A percentile compares a stretch with the other conserved stretches of the same genome.
Evolutionary conservation across 352 stramenopile genomes (phyloP).

Genomic region (Phytopythium boreale): DNA sequence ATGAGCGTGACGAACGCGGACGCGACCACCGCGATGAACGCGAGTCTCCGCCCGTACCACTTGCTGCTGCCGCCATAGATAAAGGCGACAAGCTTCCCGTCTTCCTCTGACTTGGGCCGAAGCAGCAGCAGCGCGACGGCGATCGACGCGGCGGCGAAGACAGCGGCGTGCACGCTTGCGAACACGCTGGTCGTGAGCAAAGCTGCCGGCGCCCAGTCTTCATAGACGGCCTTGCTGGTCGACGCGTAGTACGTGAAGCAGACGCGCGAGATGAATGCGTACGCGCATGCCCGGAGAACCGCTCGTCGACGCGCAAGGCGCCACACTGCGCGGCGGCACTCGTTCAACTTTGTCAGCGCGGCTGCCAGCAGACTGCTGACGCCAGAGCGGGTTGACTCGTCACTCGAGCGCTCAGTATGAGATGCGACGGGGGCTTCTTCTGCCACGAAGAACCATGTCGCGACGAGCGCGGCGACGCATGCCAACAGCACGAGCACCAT

Average conservation of each 20-base stretch:
- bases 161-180: constrained; percentile 36
- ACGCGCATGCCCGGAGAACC: constrained; percentile 37
- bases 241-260: constrained; percentile 63
- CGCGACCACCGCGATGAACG: constrained; percentile 21
- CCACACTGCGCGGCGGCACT: constrained; percentile 23
- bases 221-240: constrained; percentile 51
- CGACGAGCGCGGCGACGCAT: constrained; percentile 13
- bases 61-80: constrained; percentile 26
- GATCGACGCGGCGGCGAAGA: constrained; percentile 35
- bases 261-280: constrained; percentile 42
- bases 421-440: constrained; percentile 17
- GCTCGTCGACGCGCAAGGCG: constrained; percentile 33
- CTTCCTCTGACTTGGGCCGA: not conserved
- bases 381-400: not conserved
- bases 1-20: constrained; percentile 36
- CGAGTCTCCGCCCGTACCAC: constrained; percentile 6
- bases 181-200: constrained; percentile 47
- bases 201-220: constrained; percentile 43
- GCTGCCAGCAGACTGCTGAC: not conserved
- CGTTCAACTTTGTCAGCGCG: not conserved
- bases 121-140: constrained; percentile 19
- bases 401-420: not conserved
- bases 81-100: not conserved
- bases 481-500: constrained; percentile 33
- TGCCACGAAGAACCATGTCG: constrained; percentile 35